Evolutionary conservation across 495 filamentous ascomycete genomes (phyloP), one percentile per base, ranked within the genome.

Genomic region (Hyaloscypha hepaticicola): DNA sequence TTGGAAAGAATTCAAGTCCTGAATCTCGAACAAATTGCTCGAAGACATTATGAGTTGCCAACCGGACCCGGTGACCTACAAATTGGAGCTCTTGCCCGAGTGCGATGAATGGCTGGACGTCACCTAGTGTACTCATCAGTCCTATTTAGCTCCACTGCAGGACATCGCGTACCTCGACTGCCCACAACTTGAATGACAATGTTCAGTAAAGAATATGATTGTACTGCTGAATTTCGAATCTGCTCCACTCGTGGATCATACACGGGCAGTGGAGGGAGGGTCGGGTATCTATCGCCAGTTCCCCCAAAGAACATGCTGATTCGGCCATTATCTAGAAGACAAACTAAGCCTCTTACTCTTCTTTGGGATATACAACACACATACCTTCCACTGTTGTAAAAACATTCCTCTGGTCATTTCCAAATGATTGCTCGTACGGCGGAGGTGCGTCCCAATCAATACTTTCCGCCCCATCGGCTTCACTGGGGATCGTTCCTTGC

Each of bases 21-120:
- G 77, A 72, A 29, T 79, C 77, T 60, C 73, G 66, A n/a, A 87
- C 81, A 58, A 89, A 87, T 1, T 78, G 72, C 63, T 79, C 81
- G 72, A 89, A 90, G 0, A 76, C 77, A 16, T 78, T 76, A 70
- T 90, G 88, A 9, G 88, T 90, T 2, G 85, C 85, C 24, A 90
- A 65, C 21, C 88, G 78, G 0, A 90, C 82, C 2, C 86, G 80
- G 71, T 89, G 86, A 14, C 82, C 80, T 61, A 79, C 77, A 0
- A 50, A 64, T 65, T 82, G 74, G 1, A 89, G 72, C 3, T 73
- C 77, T 58, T 80, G 76, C 0, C 83, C 80, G 22, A 87, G 70
- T 9, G 84, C 80, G 41, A 88, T 68, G 65, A 88, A 88, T 4
- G 85, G 85, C 67, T 88, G 86, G 0, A 87, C 81, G 59, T 88